Conservation (phyloP, 805 yeast species). For the Lachancea meyersii region DNA sequence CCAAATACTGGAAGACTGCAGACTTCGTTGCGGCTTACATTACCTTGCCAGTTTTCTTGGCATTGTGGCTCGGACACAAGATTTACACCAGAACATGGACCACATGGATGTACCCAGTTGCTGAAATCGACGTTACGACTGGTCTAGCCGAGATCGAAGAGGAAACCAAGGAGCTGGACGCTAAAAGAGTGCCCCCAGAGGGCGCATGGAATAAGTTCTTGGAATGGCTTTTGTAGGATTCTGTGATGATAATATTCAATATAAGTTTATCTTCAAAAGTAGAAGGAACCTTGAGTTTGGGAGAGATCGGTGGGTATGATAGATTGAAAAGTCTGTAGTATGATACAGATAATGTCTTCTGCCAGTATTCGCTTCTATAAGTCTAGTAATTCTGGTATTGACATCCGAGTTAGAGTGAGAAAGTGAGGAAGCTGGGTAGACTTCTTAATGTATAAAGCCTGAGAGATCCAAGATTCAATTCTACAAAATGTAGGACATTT, state of each 20-base stretch:
- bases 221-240: constrained; percentile 15
- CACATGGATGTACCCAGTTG: constrained; percentile 43
- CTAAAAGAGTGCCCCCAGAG: constrained; percentile 19
- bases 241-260: background rate
- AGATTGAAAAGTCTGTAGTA: too few relatives aligned
- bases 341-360: too few relatives aligned
- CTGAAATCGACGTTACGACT: constrained; percentile 53
- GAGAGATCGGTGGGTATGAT: too few relatives aligned
- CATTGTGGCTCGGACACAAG: constrained; percentile 55
- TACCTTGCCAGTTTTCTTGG: constrained; percentile 41
- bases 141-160: constrained; percentile 58
- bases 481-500: too few relatives aligned
- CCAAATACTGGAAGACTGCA: constrained; percentile 40
- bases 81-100: constrained; percentile 39
- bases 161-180: constrained; percentile 36
- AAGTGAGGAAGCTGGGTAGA: too few relatives aligned
- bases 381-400: too few relatives aligned
- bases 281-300: too few relatives aligned
- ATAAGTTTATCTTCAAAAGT: too few relatives aligned
- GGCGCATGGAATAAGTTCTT: constrained; percentile 18
- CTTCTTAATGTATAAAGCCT: too few relatives aligned
- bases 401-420: too few relatives aligned
- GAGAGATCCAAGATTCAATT: too few relatives aligned
- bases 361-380: too few relatives aligned
- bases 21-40: constrained; percentile 70